Evolutionary conservation across 441 rosid species (phyloP).

Genomic region (Macaranga tanarius): DNA sequence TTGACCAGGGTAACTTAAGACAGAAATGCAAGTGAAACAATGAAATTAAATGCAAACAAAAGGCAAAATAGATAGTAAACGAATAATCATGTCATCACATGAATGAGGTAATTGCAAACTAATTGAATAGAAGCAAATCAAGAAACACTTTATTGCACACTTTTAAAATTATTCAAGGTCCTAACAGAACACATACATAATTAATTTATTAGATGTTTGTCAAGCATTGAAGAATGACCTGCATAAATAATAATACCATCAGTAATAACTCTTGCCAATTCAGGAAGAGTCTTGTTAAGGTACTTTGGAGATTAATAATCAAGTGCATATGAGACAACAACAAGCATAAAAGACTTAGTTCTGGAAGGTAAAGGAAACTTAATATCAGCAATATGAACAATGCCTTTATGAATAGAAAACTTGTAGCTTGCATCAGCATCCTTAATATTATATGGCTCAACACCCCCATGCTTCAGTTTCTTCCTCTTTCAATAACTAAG

Average conservation of each 20-base stretch:
- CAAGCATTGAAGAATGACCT: constrained; percentile 32
- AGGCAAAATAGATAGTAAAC: neutral
- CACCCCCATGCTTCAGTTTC: constrained; percentile 49
- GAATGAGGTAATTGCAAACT: neutral
- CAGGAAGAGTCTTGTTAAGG: constrained; percentile 64
- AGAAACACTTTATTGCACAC: too few relatives aligned
- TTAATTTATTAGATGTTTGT: neutral
- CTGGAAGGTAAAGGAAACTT: constrained; percentile 63
- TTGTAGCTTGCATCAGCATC: constrained; percentile 50
- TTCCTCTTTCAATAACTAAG: constrained; percentile 46
- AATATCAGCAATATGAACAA: constrained; percentile 65
- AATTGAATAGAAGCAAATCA: neutral
- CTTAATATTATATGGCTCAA: constrained; percentile 60
- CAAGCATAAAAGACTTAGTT: constrained; percentile 56
- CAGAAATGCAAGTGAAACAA: neutral
- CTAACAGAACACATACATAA: too few relatives aligned
- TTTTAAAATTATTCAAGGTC: too few relatives aligned
- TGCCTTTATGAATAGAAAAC: constrained; percentile 52
- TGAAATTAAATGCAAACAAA: neutral
- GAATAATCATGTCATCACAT: constrained; percentile 1
- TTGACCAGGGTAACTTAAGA: constrained; percentile 68
- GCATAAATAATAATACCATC: constrained; percentile 60
- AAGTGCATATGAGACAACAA: constrained; percentile 62
- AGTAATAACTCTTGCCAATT: constrained; percentile 58
- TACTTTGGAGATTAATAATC: constrained; percentile 71